Conservation (phyloP, 192 early-diverging fungal genomes). For the Coemansia sp. region DNA sequence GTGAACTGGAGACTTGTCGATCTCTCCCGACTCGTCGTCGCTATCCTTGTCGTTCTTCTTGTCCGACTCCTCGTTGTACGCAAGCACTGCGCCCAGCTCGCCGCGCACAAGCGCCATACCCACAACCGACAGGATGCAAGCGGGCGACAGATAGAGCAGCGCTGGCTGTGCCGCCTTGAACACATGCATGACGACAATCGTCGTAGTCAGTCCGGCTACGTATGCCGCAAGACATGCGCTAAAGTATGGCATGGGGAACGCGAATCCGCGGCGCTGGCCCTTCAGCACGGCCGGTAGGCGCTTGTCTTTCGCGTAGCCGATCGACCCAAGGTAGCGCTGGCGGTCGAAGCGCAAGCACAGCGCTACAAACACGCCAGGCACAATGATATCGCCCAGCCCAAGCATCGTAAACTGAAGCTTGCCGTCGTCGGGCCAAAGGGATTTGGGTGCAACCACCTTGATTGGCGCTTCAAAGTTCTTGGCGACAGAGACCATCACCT, state of each 20-base stretch:
- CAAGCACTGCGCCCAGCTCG: conserved; percentile 66
- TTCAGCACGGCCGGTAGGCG: conserved; percentile 35
- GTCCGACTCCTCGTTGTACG: conserved; percentile 61
- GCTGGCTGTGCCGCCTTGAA: conserved; percentile 98
- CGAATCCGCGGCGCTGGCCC: conserved; percentile 37
- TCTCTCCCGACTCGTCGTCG: conserved; percentile 9
- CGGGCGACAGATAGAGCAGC: conserved; percentile 93
- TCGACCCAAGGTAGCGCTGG: conserved; percentile 63
- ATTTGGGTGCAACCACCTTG: conserved; percentile 88
- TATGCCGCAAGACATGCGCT: conserved; percentile 78
- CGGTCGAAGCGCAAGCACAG: conserved; percentile 90
- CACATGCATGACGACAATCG: conserved; percentile 90
- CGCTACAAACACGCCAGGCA: conserved; percentile 94
- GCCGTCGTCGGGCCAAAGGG: conserved; percentile 40
- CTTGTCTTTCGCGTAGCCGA: conserved; percentile 57
- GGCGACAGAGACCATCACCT: conserved; percentile 97
- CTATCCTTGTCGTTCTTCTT: conserved; percentile 18
- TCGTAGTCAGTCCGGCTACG: conserved; percentile 78
- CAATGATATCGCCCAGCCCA: conserved; percentile 95
- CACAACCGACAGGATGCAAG: conserved; percentile 86
- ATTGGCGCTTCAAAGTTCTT: conserved; percentile 95
- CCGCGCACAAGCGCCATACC: conserved; percentile 63
- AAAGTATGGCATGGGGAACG: conserved; percentile 89
- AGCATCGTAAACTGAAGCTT: conserved; percentile 82
- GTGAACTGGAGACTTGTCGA: conserved; percentile 3